phyloP scores from a whole-genome alignment of 352 stramenopile genomes.

The Phytopythium kandeliae region DNA sequence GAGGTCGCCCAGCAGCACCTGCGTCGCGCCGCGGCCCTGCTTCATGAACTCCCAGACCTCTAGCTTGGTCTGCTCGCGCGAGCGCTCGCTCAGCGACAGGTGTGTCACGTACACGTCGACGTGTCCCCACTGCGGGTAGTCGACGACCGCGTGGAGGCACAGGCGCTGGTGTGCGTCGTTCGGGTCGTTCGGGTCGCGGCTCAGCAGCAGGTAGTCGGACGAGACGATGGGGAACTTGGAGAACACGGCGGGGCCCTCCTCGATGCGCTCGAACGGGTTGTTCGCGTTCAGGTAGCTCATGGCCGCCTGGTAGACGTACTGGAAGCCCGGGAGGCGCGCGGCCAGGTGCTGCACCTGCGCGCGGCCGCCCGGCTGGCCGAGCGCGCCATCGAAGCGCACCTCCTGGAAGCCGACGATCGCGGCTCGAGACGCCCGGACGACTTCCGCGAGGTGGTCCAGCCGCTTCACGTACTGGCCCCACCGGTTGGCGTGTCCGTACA shows the following conservation, averaged over 20 bases:
- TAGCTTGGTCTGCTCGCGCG: constrained; percentile 66
- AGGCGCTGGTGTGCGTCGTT: constrained; percentile 83
- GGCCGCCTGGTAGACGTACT: constrained; percentile 83
- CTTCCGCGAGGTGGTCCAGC: constrained; percentile 59
- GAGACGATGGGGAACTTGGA: constrained; percentile 75
- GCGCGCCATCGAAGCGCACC: constrained; percentile 78
- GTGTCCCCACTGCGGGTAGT: constrained; percentile 51
- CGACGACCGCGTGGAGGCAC: constrained; percentile 73
- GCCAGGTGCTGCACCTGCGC: constrained; percentile 77
- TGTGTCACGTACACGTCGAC: constrained; percentile 88
- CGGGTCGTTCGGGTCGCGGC: constrained; percentile 70
- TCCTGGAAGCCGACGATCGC: constrained; percentile 86
- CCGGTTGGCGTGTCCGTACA: constrained; percentile 48
- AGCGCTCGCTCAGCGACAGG: constrained; percentile 72
- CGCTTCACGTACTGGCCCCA: constrained; percentile 76
- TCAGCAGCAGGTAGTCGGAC: constrained; percentile 79
- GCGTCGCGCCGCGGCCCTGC: constrained; percentile 45
- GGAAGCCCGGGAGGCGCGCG: constrained; percentile 51
- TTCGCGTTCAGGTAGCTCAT: constrained; percentile 79
- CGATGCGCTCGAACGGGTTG: constrained; percentile 63
- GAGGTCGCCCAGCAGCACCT: constrained; percentile 80
- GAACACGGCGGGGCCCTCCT: constrained; percentile 80
- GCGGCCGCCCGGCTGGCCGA: constrained; percentile 53
- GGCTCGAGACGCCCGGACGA: constrained; percentile 43
- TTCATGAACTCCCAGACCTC: constrained; percentile 83